phyloP scores from a whole-genome alignment of 345 rosid genomes.

The Pistacia vera region DNA sequence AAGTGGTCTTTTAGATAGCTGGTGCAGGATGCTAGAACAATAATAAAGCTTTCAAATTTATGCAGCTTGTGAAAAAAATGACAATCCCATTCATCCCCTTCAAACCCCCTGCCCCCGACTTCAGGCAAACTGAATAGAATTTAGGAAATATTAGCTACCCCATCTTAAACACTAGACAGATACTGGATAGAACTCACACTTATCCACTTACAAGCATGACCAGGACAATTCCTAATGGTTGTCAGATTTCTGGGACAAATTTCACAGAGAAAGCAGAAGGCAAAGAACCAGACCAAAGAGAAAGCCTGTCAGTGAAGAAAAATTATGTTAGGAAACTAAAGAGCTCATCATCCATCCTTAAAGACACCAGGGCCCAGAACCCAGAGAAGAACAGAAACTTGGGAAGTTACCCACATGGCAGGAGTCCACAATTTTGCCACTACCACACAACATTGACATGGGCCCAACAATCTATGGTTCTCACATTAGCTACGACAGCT shows the following conservation, averaged over 20 bases:
- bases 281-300: slow-evolving; percentile 18
- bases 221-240: slow-evolving; percentile 31
- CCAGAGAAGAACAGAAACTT: slow-evolving; percentile 26
- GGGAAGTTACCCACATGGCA: slow-evolving; percentile 15
- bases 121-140: slow-evolving; percentile 11
- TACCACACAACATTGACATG: slow-evolving; percentile 12
- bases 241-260: slow-evolving; percentile 30
- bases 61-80: slow-evolving; percentile 15
- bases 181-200: slow-evolving; percentile 1
- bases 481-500: slow-evolving; percentile 2
- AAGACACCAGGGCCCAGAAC: slow-evolving; percentile 46
- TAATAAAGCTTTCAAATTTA: neutral
- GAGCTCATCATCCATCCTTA: slow-evolving; percentile 14
- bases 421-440: slow-evolving; percentile 18
- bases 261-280: slow-evolving; percentile 14
- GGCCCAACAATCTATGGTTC: slow-evolving; percentile 15
- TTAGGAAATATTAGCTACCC: slow-evolving; percentile 4
- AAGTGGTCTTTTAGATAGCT: neutral
- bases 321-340: slow-evolving; percentile 7
- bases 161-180: slow-evolving; percentile 1
- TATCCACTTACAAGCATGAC: slow-evolving; percentile 7
- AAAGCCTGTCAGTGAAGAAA: slow-evolving; percentile 20
- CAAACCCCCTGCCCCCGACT: neutral
- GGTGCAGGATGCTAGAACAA: slow-evolving; percentile 2
- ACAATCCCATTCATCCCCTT: neutral